These are phyloP conservation scores for Bryoglossum gracile DNA, from an alignment of 495 filamentous ascomycete genomes.

Conservation along the genomic window DNA sequence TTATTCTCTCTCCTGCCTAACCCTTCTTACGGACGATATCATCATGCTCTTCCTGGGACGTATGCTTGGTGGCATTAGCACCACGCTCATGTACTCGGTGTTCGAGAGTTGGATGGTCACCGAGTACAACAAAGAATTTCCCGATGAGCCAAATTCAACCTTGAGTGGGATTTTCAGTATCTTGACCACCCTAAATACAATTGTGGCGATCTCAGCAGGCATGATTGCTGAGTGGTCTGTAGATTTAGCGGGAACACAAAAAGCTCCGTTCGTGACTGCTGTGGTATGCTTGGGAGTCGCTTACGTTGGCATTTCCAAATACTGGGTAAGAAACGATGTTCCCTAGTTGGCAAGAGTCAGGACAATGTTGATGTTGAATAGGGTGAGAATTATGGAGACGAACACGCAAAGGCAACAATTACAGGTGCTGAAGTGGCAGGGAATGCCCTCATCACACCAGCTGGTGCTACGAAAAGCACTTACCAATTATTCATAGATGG, in stretches of 20 bases:
- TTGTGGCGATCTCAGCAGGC: constrained; percentile 44
- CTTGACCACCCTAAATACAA: constrained; percentile 43
- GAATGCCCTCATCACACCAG: too few relatives aligned
- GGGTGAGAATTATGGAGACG: constrained; percentile 41
- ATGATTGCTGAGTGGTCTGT: constrained; percentile 34
- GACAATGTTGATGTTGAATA: constrained; percentile 12
- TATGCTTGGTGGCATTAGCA: constrained; percentile 45
- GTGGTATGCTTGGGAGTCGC: constrained; percentile 33
- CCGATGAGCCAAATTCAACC: constrained; percentile 28
- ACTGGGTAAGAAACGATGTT: constrained; percentile 49
- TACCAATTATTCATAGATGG: constrained; percentile 11
- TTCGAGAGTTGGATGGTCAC: constrained; percentile 56
- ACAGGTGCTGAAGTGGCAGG: too few relatives aligned
- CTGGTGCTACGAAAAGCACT: too few relatives aligned
- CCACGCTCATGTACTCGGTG: constrained; percentile 46
- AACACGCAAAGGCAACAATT: too few relatives aligned
- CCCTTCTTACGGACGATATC: constrained; percentile 33
- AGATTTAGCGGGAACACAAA: constrained; percentile 36
- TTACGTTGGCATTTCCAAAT: constrained; percentile 32
- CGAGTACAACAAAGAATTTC: constrained; percentile 34
- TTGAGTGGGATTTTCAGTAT: constrained; percentile 41
- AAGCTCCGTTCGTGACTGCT: constrained; percentile 42
- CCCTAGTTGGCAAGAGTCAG: too few relatives aligned
- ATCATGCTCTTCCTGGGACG: constrained; percentile 40
- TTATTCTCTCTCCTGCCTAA: constrained; percentile 43